These are phyloP conservation scores for Chlorella sp. DNA, from an alignment of 139 green algal species.

Conservation along the genomic window DNA sequence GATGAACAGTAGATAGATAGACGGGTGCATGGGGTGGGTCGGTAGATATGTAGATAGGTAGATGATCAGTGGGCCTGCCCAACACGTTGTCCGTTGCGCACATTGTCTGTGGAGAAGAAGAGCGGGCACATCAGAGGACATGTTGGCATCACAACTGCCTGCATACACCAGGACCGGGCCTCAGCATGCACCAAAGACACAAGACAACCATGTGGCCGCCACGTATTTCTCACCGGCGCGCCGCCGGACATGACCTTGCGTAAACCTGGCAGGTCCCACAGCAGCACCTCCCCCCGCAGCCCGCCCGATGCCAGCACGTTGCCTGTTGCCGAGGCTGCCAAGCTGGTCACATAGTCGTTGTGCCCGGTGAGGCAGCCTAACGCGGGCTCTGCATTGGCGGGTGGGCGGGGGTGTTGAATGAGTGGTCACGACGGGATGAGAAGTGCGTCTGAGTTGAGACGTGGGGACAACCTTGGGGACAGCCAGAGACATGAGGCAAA, in stretches of 20 bases:
- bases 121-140: not conserved
- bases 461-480: not conserved
- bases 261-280: conserved; percentile 50
- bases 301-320: conserved; percentile 43
- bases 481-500: too few species aligned
- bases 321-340: conserved; percentile 28
- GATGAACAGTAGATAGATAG: too few species aligned
- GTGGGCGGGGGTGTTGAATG: too few species aligned
- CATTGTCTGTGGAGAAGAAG: not conserved
- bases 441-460: not conserved
- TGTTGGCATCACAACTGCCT: not conserved
- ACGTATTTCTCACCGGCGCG: not conserved
- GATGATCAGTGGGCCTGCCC: too few species aligned
- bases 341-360: conserved; percentile 53
- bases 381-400: not conserved
- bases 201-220: too few species aligned
- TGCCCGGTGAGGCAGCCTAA: conserved; percentile 39
- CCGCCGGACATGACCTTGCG: not conserved
- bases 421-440: not conserved
- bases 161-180: too few species aligned
- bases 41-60: not conserved
- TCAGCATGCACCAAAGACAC: too few species aligned
- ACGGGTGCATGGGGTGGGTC: too few species aligned
- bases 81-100: too few species aligned
- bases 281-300: conserved; percentile 53